Evolutionary conservation across 2,329 filamentous ascomycete species (phyloP).

Genomic region (Rhynchosporium agropyri): DNA sequence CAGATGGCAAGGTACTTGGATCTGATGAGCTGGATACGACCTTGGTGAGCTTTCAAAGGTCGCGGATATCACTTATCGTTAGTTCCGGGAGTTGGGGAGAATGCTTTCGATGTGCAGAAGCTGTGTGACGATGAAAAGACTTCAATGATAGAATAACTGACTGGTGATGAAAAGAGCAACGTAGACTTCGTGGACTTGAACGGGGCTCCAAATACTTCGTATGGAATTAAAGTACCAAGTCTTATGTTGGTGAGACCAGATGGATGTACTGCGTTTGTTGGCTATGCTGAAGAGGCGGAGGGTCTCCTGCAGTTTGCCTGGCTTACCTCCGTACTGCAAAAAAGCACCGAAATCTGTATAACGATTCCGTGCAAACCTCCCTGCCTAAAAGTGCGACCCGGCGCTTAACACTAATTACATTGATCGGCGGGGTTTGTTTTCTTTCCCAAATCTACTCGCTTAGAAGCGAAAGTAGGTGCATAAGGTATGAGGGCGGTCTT

Average conservation of each 20-base stretch:
- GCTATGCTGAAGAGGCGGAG: constrained; percentile 25
- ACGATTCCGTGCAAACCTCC: no score
- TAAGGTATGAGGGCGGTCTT: no score
- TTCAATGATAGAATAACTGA: neutral
- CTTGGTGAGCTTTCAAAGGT: constrained; percentile 3
- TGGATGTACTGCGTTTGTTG: constrained; percentile 34
- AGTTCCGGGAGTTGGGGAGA: constrained; percentile 12
- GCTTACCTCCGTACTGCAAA: no score
- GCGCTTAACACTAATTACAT: no score
- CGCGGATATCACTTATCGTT: constrained; percentile 10
- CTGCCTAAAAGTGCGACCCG: no score
- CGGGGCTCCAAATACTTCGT: constrained; percentile 33
- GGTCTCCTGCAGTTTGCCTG: constrained; percentile 17
- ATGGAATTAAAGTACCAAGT: constrained; percentile 31
- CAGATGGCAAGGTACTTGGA: constrained; percentile 43
- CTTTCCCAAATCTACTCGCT: no score
- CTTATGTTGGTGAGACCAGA: constrained; percentile 35
- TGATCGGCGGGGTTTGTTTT: no score
- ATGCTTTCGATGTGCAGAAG: neutral
- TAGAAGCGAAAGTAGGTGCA: no score
- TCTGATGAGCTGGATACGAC: constrained; percentile 16
- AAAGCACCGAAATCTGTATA: no score
- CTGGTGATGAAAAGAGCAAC: constrained; percentile 23
- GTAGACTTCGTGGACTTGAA: constrained; percentile 28
- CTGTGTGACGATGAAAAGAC: neutral